phyloP scores from a whole-genome alignment of 1,284 basidiomycete genomes.

The Ganoderma boninense region DNA sequence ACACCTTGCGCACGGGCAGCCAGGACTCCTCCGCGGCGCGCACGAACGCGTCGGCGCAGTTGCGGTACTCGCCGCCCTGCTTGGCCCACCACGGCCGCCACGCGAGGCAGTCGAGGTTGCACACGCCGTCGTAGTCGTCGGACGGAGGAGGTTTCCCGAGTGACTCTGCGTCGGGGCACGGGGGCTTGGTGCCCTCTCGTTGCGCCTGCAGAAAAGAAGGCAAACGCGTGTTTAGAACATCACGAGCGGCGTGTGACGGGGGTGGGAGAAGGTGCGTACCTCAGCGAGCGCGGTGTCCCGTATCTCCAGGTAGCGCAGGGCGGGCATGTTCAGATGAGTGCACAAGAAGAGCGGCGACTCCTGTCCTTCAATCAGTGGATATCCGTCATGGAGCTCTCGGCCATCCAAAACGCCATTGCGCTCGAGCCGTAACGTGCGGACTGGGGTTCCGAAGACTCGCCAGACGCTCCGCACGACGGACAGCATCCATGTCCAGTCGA shows the following conservation, averaged over 20 bases:
- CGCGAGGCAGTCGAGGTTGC: not conserved
- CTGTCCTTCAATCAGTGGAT: not conserved
- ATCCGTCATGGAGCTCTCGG: not conserved
- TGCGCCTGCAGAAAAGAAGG: too few relatives aligned
- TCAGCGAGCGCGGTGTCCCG: not conserved
- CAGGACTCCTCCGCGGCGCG: not conserved
- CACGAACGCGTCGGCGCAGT: not conserved
- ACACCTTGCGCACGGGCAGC: not conserved
- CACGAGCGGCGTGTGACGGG: too few relatives aligned
- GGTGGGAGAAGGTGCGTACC: not conserved
- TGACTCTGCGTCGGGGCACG: not conserved
- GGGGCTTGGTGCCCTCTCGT: not conserved
- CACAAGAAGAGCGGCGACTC: conserved; percentile 1
- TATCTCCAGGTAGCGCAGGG: not conserved
- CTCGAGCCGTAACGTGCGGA: not conserved
- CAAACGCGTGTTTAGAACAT: too few relatives aligned
- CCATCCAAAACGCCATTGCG: not conserved
- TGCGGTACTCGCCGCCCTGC: not conserved
- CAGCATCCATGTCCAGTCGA: not conserved
- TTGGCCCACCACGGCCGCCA: conserved; percentile 4
- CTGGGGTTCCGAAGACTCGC: not conserved
- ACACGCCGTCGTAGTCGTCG: not conserved
- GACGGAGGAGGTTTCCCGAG: not conserved
- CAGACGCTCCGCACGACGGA: not conserved
- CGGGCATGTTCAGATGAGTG: not conserved